These are phyloP conservation scores for Hypseocharis bilobata DNA, from an alignment of 441 rosid genomes.

Conservation along the genomic window DNA sequence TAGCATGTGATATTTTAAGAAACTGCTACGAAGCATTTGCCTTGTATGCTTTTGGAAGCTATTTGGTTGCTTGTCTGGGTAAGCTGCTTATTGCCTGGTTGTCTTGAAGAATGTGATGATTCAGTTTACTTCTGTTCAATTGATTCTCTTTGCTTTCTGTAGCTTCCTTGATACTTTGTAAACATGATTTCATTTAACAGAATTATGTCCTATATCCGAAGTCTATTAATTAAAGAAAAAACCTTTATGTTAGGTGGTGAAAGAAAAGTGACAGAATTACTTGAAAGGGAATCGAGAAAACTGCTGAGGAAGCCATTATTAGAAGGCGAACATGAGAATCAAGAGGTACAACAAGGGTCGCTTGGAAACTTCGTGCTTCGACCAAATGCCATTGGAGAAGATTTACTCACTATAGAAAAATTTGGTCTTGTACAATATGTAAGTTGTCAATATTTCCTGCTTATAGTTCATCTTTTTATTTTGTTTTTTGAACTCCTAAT, in stretches of 20 bases:
- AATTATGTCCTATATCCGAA: background rate
- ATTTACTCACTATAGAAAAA: slow-evolving; percentile 53
- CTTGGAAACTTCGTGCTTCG: slow-evolving; percentile 49
- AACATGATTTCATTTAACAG: background rate
- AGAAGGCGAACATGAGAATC: slow-evolving; percentile 27
- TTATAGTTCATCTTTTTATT: background rate
- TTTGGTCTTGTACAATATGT: slow-evolving; percentile 84
- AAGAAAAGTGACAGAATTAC: slow-evolving; percentile 44
- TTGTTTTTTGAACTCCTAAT: slow-evolving; percentile 4
- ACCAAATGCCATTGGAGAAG: slow-evolving; percentile 50
- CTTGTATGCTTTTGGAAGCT: slow-evolving; percentile 75
- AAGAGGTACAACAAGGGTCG: slow-evolving; percentile 24
- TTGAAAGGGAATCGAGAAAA: slow-evolving; percentile 46
- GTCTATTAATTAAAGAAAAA: background rate
- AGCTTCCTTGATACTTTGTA: background rate
- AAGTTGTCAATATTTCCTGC: slow-evolving; percentile 22
- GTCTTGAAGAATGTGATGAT: background rate
- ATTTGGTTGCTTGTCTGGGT: slow-evolving; percentile 91
- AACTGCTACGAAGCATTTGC: slow-evolving; percentile 89
- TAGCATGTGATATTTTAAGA: slow-evolving; percentile 72
- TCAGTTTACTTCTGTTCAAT: background rate
- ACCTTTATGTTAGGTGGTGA: slow-evolving; percentile 61
- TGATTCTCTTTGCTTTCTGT: background rate
- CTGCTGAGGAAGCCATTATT: slow-evolving; percentile 37
- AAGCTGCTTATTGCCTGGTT: slow-evolving; percentile 15